Conservation (phyloP, 495 filamentous ascomycete genomes). For the Aeminium ludgeri region DNA sequence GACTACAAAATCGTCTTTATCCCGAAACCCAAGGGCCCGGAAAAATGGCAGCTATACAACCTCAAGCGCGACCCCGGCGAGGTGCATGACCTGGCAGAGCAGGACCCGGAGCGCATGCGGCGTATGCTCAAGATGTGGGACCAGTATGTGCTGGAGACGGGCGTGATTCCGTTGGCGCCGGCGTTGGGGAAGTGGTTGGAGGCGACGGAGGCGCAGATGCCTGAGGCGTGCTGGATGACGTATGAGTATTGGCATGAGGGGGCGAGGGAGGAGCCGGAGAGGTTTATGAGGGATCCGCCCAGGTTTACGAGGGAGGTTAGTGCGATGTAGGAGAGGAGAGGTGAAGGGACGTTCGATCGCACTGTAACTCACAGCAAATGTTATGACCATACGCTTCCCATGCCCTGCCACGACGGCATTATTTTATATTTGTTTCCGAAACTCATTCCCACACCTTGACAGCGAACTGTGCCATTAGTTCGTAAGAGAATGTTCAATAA, state of each 20-base stretch:
- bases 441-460: no score
- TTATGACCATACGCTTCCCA: no score
- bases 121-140: constrained; percentile 35
- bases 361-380: no score
- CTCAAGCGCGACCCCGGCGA: constrained; percentile 21
- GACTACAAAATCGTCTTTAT: constrained; percentile 25
- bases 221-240: constrained; percentile 51
- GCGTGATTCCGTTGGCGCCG: constrained; percentile 30
- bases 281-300: constrained; percentile 35
- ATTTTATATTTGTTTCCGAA: no score
- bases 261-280: constrained; percentile 37
- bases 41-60: constrained; percentile 26
- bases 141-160: constrained; percentile 44
- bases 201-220: constrained; percentile 49
- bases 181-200: constrained; percentile 33
- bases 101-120: constrained; percentile 18
- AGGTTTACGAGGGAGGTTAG: constrained; percentile 36
- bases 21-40: constrained; percentile 19
- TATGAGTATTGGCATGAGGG: constrained; percentile 52
- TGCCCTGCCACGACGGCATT: no score
- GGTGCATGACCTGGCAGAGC: constrained; percentile 19
- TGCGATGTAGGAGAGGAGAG: constrained; percentile 17
- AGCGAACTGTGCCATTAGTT: no score
- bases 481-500: no score
- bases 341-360: no score